Conservation (phyloP, 495 filamentous ascomycete species). For the Hypoxylon intermedium region DNA sequence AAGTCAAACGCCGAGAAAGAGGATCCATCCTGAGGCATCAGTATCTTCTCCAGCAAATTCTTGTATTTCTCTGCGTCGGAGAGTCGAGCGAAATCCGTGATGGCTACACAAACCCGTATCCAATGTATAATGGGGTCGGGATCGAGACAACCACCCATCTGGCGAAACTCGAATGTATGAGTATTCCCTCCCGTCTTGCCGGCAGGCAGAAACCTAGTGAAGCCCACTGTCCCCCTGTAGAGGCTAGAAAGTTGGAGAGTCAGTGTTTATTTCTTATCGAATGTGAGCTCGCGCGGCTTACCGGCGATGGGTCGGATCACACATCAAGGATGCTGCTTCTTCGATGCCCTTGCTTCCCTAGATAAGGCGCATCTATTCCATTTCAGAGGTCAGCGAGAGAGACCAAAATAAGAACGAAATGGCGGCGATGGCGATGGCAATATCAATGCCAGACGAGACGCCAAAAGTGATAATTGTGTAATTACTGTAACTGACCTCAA, state of each 20-base stretch:
- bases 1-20: slow-evolving; percentile 17
- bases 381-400: background rate
- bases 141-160: slow-evolving; percentile 36
- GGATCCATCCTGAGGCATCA: background rate
- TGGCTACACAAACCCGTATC: slow-evolving; percentile 21
- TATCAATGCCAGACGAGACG: background rate
- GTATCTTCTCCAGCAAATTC: background rate
- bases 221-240: slow-evolving; percentile 19
- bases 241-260: background rate
- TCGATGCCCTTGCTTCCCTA: slow-evolving; percentile 22
- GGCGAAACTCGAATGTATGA: slow-evolving; percentile 39
- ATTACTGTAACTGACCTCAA: slow-evolving; percentile 2
- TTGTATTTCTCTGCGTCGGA: slow-evolving; percentile 9
- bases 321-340: slow-evolving; percentile 20
- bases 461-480: background rate
- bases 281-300: too few relatives aligned
- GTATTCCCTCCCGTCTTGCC: slow-evolving; percentile 22
- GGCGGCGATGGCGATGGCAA: too few relatives aligned
- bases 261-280: background rate
- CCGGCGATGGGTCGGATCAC: background rate
- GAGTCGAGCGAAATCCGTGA: slow-evolving; percentile 35
- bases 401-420: too few relatives aligned
- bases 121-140: slow-evolving; percentile 31
- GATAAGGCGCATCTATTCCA: slow-evolving; percentile 23
- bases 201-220: slow-evolving; percentile 21